Base-by-base conservation (phyloP, 441 rosid genomes). In the Adansonia madagascariensis region DNA sequence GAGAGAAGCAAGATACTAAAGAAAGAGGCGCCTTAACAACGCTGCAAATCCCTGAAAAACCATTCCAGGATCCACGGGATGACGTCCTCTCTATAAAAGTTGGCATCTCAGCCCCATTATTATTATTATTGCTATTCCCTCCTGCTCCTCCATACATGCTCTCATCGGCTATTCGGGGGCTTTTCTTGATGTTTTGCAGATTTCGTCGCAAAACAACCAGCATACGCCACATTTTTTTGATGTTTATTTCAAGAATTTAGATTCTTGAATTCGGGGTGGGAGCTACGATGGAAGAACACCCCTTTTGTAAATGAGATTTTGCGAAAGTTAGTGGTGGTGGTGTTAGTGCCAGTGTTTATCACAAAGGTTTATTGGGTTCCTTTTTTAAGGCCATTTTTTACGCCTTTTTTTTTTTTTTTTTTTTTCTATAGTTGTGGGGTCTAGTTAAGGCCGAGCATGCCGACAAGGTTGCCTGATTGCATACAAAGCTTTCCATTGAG, bases 141-240 rank as follows among this genome's bases (percentile, higher is more conserved):
- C 79, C n/a, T 20, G 73, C 11, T 18, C 77, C 77, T 3, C 78
- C 79, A 27, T 80, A 44, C 82, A 89, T 74, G 83, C 78, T 90
- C 79, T 94, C 98, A 3, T 94, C 98, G 0, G 91, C 94, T 14
- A 94, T 97, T n/a, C 91, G 81, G 0, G 85, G 84, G 73, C 92
- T 87, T 84, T 92, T 92, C 80, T 85, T 69, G 15, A 82, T 80
- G 77, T 84, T 88, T 44, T 83, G 85, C 65, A 88, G 79, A 80
- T 82, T 82, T 78, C 84, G 67, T 47, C 82, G 61, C 70, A 91
- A 20, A 8, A 79, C 49, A 3, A 82, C 83, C 75, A 89, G 72
- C 81, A 81, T 73, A 53, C 77, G 86, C 81, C 82, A 78, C 96
- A 92, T 89, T 69, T 62, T 17, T 20, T 17, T 35, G n/a, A 35